Evolutionary conservation across 169 alveolate genomes (phyloP), one percentile per base, ranked within the genome.

Genomic region (Cryptosporidium ubiquitum): DNA sequence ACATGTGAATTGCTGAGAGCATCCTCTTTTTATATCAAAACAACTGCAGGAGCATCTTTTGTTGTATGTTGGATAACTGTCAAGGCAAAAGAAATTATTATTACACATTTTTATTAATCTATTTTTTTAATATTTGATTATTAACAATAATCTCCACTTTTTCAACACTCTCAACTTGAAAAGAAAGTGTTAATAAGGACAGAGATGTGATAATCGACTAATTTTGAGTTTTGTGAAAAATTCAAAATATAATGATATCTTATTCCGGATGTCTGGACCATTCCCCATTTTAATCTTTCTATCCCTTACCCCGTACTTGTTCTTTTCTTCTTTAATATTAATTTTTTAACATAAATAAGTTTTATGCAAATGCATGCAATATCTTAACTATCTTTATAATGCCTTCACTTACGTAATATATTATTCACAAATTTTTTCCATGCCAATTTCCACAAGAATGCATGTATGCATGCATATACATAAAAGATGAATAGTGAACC

Each of bases 11-110:
- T 33, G 71, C n/a, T 64, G 71, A 37, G 51, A 33, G 12, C 71
- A 64, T 64, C 49, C 71, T 10, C 71, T 33, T 64, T 29, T 64
- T 64, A 31, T 6, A 64, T 64, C 71, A 64, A 16, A 64, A 10
- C 71, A 64, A n/a, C 71, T 9, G 18, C 71, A 64, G 2, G 51
- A n/a, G 0, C 52, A 64, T 64, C 71, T 64, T 64, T 23, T 64
- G 39, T 37, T 64, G 39, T 33, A 16, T 31, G 70, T 1, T 64
- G 71, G 26, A 29, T 6, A n/a, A 10, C 33, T 18, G 10, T 64
- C 49, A 64, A 64, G 10, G 47, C 71, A 64, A 37, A 35, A 64
- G 39, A 35, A 37, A 10, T 37, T 33, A 14, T 35, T 61, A 64
- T 37, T 64, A 33, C 71, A 64, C 71, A 64, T 64, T 3, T 33